Conservation (phyloP, 495 filamentous ascomycete genomes). For the Aspergillus sparsus region DNA sequence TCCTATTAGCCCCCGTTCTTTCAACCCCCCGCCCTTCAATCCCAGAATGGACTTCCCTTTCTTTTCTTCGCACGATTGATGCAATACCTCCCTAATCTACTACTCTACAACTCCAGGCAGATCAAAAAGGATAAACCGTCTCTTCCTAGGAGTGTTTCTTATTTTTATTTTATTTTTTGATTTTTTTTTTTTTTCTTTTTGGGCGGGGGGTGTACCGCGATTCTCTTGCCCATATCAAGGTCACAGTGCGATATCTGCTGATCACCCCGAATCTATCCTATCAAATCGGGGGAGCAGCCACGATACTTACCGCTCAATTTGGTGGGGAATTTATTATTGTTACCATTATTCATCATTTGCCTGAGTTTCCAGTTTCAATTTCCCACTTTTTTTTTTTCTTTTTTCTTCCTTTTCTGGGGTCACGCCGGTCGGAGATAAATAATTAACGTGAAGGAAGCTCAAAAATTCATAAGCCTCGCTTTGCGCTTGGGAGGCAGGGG, state of each 20-base stretch:
- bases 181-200: neutral
- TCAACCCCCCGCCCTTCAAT: no score
- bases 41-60: no score
- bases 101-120: neutral
- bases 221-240: slow-evolving; percentile 14
- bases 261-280: slow-evolving; percentile 30
- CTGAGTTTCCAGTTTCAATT: neutral
- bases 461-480: no score
- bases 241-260: slow-evolving; percentile 24
- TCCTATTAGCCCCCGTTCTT: slow-evolving; percentile 11
- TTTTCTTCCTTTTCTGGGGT: no score
- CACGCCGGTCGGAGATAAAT: no score
- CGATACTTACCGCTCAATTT: slow-evolving; percentile 19
- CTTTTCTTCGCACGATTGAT: neutral
- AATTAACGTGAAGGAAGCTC: no score
- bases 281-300: slow-evolving; percentile 22
- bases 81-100: slow-evolving; percentile 13
- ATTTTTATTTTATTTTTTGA: neutral
- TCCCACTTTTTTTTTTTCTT: neutral
- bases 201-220: neutral
- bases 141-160: neutral
- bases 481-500: no score
- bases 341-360: slow-evolving; percentile 2
- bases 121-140: slow-evolving; percentile 6
- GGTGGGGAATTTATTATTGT: slow-evolving; percentile 13